phyloP scores from a whole-genome alignment of 2,329 filamentous ascomycete genomes.

The Pseudopyricularia javanii region DNA sequence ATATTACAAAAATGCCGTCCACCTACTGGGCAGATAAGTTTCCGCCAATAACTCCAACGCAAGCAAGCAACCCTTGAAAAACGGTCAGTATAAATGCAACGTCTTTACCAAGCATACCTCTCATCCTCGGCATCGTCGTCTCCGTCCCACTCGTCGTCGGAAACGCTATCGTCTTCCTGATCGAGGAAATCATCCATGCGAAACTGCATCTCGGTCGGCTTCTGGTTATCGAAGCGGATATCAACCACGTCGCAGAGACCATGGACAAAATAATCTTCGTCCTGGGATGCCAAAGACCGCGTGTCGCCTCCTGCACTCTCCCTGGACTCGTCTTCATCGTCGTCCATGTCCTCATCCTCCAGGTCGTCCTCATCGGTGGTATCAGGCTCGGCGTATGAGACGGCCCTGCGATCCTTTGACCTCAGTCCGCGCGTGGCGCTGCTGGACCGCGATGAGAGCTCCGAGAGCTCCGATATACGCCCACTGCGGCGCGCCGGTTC shows the following conservation, averaged over 20 bases:
- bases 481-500: slow-evolving; percentile 22
- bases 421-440: slow-evolving; percentile 13
- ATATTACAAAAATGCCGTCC: too few species aligned
- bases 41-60: too few species aligned
- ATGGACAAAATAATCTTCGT: slow-evolving; percentile 34
- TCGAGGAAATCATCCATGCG: slow-evolving; percentile 62
- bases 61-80: too few species aligned
- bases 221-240: slow-evolving; percentile 64
- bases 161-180: slow-evolving; percentile 34
- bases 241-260: slow-evolving; percentile 60
- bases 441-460: slow-evolving; percentile 15
- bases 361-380: slow-evolving; percentile 13
- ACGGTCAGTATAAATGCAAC: not conserved
- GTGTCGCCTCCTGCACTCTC: slow-evolving; percentile 7
- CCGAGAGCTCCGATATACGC: slow-evolving; percentile 18
- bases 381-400: slow-evolving; percentile 31
- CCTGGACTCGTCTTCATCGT: not conserved
- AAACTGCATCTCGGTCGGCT: slow-evolving; percentile 55
- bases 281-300: slow-evolving; percentile 5
- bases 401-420: slow-evolving; percentile 3
- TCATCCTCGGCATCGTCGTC: slow-evolving; percentile 8
- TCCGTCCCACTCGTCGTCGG: slow-evolving; percentile 39
- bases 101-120: slow-evolving; percentile 10
- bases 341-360: slow-evolving; percentile 23
- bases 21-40: too few species aligned